A percentile compares a stretch with the other conserved stretches of the same genome.
These are phyloP conservation scores for Cercospora sesami DNA, from an alignment of 2,329 filamentous ascomycete species.

Conservation along the genomic window DNA sequence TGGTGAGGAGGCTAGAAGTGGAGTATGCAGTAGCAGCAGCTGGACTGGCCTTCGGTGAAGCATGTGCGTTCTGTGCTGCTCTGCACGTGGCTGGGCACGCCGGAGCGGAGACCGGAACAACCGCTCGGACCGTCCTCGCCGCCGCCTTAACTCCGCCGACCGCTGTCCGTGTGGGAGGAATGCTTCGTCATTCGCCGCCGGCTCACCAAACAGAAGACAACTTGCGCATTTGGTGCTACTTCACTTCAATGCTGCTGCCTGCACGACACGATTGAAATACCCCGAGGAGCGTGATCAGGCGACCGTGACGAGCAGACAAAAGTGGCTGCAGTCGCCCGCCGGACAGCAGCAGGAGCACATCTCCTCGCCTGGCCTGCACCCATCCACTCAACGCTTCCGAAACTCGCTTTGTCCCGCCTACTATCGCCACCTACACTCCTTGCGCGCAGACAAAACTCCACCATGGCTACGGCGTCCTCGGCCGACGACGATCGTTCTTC, in stretches of 20 bases:
- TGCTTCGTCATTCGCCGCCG: conserved; percentile 4
- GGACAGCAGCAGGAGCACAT: conserved; percentile 10
- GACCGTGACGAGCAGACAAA: not conserved
- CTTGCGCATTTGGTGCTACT: not conserved
- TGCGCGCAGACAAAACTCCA: conserved; percentile 21
- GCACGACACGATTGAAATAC: not conserved
- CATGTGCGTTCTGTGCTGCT: not conserved
- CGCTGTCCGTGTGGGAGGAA: not conserved
- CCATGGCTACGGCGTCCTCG: conserved; percentile 38
- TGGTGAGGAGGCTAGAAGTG: not conserved
- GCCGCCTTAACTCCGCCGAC: not conserved
- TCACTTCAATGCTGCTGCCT: conserved; percentile 6
- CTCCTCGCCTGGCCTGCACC: conserved; percentile 5
- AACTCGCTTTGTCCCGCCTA: not conserved
- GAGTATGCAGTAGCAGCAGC: not conserved
- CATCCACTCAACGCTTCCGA: not conserved
- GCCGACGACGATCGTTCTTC: conserved; percentile 25
- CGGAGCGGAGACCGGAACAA: not conserved
- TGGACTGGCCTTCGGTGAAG: not conserved
- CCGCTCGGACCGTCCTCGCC: not conserved
- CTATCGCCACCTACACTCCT: not conserved
- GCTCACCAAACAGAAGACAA: not conserved
- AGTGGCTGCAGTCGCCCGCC: conserved; percentile 9
- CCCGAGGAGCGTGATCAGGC: not conserved
- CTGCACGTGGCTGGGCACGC: not conserved